A percentile compares a stretch with the other conserved stretches of the same genome.
Evolutionary conservation across 2,329 filamentous ascomycete genomes (phyloP).

Genomic region (Phyllachora maydis): DNA sequence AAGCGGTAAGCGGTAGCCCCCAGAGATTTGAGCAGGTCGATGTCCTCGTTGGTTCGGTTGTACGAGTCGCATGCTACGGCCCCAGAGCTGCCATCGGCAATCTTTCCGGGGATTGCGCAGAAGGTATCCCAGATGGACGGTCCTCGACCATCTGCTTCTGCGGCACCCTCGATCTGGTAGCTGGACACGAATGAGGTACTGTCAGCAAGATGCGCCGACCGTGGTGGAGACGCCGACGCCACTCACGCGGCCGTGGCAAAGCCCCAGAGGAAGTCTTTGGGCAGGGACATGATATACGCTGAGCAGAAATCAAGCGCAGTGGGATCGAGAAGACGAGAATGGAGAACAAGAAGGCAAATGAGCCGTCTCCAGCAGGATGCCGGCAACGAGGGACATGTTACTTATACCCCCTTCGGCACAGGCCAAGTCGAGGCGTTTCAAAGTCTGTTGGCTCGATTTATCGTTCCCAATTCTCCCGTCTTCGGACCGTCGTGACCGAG

Average conservation of each 20-base stretch:
- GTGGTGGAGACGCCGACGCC: too few relatives aligned
- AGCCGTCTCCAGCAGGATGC: too few relatives aligned
- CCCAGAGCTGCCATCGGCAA: constrained; percentile 57
- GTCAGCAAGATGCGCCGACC: too few relatives aligned
- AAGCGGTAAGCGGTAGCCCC: constrained; percentile 65
- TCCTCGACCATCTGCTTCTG: constrained; percentile 54
- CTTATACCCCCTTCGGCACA: too few relatives aligned
- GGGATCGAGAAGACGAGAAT: too few relatives aligned
- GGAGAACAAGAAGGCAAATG: too few relatives aligned
- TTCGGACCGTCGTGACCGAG: constrained; percentile 32
- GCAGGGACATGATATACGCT: constrained; percentile 35
- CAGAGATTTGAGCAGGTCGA: constrained; percentile 53
- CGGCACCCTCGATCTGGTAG: constrained; percentile 72
- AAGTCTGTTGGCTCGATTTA: too few relatives aligned
- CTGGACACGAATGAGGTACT: too few relatives aligned
- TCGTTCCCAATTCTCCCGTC: constrained; percentile 18
- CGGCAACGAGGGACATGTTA: too few relatives aligned
- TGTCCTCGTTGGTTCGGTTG: constrained; percentile 58
- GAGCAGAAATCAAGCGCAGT: too few relatives aligned
- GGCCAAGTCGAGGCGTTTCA: too few relatives aligned
- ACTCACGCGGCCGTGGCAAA: constrained; percentile 59
- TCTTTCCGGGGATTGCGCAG: constrained; percentile 61
- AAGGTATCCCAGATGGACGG: constrained; percentile 87
- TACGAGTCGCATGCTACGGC: constrained; percentile 74
- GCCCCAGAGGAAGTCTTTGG: constrained; percentile 56